A percentile compares a stretch with the other conserved stretches of the same genome.
Evolutionary conservation across 352 stramenopile species (phyloP).

Genomic region (Globisporangium rhizosaccharum): DNA sequence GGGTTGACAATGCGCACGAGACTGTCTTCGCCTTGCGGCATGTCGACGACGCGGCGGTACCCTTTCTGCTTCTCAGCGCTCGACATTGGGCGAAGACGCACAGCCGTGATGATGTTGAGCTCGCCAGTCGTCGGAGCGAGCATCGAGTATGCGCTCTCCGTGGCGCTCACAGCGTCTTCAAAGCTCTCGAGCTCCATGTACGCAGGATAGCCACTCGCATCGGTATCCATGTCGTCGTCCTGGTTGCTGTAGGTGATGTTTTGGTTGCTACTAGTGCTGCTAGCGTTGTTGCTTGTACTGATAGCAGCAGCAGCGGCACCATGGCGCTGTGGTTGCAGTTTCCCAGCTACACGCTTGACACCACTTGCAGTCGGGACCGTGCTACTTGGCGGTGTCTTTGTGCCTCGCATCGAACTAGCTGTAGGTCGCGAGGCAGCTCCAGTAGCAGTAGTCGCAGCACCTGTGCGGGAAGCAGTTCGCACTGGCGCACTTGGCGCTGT

Average conservation of each 20-base stretch:
- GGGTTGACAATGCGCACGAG: constrained; percentile 62
- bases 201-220: constrained; percentile 7
- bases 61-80: constrained; percentile 50
- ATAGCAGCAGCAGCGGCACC: no score
- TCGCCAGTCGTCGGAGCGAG: constrained; percentile 6
- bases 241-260: not conserved
- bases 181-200: constrained; percentile 14
- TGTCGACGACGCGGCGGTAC: constrained; percentile 54
- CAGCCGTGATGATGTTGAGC: constrained; percentile 57
- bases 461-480: not conserved
- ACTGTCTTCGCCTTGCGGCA: constrained; percentile 31
- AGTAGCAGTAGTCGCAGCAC: not conserved
- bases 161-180: constrained; percentile 8
- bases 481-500: not conserved
- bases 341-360: not conserved
- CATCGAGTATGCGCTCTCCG: constrained; percentile 11
- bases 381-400: not conserved
- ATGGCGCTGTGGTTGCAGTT: not conserved
- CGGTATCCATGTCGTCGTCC: constrained; percentile 4
- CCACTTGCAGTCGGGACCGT: not conserved
- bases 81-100: constrained; percentile 72
- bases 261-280: not conserved
- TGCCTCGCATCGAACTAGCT: not conserved
- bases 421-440: not conserved
- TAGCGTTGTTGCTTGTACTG: not conserved